Evolutionary conservation across 352 stramenopile species (phyloP), one percentile per base, ranked within the genome.

Genomic region (Globisporangium uncinulatum): DNA sequence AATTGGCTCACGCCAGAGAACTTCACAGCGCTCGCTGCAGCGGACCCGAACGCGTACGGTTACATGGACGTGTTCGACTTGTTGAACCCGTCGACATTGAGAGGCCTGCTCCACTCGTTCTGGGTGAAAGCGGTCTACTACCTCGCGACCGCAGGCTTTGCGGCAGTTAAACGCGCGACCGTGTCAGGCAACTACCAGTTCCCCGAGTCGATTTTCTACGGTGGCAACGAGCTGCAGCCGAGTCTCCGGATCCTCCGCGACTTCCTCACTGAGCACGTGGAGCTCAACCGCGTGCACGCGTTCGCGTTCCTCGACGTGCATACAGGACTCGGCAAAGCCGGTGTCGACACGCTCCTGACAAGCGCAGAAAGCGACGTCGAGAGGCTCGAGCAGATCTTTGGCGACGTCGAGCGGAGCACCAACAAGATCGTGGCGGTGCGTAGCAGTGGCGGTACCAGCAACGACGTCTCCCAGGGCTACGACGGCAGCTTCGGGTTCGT

Each of bases 291-390:
- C 3, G 31, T 86, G 1, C 63, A 45, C 6, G 73, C 71, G 31
- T 66, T 91, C 52, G 77, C 62, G 5, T 88, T 97, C 73, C 76
- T 98, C 60, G 92, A 98, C 66, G 88, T 98, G 7, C 94, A 98
- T 65, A 98, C 94, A 1, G 94, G 94, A 4, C 73, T 98, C 31
- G 94, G 92, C 4, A 57, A 73, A 13, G 46, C 70, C 34, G 83
- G 79, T 24, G 61, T 81, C 9, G 80, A 92, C 58, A 89, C 76
- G 39, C 61, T 89, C 4, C 65, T 89, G 53, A 50, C 86, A 11
- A 65, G 71, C 5, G 56, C 29, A 1, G 43, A 24, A 2, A 63
- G 51, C 10, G 50, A 67, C 9, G 6, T 47, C 8, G 37, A 44
- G 17, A 9, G 32, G 1, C 34, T 48, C 6, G n/a, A 57, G 24